phyloP scores from a whole-genome alignment of 1,284 basidiomycete species.

The Jaminaea rosea region DNA sequence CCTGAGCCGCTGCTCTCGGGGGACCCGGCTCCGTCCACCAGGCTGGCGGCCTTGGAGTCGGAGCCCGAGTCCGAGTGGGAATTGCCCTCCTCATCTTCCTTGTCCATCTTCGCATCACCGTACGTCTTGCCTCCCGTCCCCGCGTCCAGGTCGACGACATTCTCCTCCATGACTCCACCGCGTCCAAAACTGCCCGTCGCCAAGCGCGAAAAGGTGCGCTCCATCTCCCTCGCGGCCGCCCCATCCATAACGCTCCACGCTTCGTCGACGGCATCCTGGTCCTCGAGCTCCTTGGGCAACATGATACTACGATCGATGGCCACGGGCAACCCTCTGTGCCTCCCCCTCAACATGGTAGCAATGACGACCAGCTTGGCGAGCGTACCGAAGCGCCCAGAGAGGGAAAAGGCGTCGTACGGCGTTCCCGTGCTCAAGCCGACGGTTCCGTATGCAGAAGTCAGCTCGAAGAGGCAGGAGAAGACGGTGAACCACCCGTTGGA shows the following conservation, averaged over 20 bases:
- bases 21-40: too few species aligned
- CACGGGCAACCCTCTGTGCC: constrained; percentile 67
- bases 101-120: too few species aligned
- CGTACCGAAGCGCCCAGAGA: constrained; percentile 67
- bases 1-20: too few species aligned
- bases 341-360: constrained; percentile 79
- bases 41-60: too few species aligned
- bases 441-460: constrained; percentile 62
- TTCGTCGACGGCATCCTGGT: constrained; percentile 18
- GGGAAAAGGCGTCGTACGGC: constrained; percentile 62
- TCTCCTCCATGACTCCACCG: too few species aligned
- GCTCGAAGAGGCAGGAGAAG: constrained; percentile 62
- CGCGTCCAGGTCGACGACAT: too few species aligned
- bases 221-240: neutral
- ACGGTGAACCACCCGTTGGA: constrained; percentile 38
- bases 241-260: neutral
- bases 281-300: constrained; percentile 42
- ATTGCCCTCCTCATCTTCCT: too few species aligned
- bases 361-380: constrained; percentile 75
- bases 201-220: too few species aligned
- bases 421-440: constrained; percentile 58
- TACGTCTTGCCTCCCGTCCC: too few species aligned
- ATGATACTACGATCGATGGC: constrained; percentile 72
- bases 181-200: too few species aligned
- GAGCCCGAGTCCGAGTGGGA: too few species aligned